phyloP scores from a whole-genome alignment of 139 green algal genomes.

The Picochlorum sp. region DNA sequence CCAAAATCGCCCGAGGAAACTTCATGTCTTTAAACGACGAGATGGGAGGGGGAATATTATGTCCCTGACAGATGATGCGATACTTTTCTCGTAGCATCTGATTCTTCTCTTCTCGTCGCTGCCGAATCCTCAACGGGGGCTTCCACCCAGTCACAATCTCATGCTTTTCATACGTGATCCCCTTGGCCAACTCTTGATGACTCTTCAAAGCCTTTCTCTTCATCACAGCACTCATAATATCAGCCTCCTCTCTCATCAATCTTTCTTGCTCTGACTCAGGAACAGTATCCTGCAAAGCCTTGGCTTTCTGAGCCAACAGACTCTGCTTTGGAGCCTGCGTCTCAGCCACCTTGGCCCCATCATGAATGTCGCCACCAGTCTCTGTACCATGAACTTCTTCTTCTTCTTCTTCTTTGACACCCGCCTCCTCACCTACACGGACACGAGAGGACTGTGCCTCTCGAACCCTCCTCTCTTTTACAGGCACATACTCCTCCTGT shows the following conservation, averaged over 20 bases:
- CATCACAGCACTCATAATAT: constrained; percentile 81
- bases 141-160: constrained; percentile 87
- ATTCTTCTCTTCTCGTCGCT: constrained; percentile 51
- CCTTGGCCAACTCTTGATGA: constrained; percentile 86
- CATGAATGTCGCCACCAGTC: not conserved
- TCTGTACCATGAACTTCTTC: not conserved
- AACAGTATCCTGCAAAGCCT: constrained; percentile 40
- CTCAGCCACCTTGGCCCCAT: not conserved
- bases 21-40: constrained; percentile 70
- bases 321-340: constrained; percentile 41
- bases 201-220: constrained; percentile 83
- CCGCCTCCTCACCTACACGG: constrained; percentile 24
- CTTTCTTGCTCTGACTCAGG: constrained; percentile 61
- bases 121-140: constrained; percentile 66
- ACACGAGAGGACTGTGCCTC: constrained; percentile 51
- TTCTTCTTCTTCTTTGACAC: not conserved
- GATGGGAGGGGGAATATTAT: constrained; percentile 80
- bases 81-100: constrained; percentile 74
- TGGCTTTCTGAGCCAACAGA: constrained; percentile 53
- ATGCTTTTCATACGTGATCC: constrained; percentile 57
- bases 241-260: constrained; percentile 68
- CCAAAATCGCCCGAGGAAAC: constrained; percentile 53
- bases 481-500: constrained; percentile 78
- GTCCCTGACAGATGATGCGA: constrained; percentile 84
- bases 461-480: constrained; percentile 67